These are phyloP conservation scores for Tylopilus sp. DNA, from an alignment of 768 basidiomycete genomes.

Conservation along the genomic window DNA sequence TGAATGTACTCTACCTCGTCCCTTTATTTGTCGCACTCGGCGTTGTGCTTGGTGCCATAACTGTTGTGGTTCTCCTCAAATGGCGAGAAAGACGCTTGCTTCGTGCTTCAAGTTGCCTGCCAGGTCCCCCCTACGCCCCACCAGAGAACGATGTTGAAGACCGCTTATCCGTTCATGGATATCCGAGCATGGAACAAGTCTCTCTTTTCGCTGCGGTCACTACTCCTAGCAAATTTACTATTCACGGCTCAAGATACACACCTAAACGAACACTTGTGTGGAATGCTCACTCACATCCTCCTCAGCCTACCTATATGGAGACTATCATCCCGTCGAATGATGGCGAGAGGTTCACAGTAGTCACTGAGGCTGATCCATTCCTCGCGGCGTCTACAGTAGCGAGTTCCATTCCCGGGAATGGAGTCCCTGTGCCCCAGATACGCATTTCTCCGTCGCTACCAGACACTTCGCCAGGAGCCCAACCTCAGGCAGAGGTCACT, in stretches of 20 bases:
- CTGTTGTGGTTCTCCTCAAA: constrained; percentile 7
- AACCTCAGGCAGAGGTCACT: not conserved
- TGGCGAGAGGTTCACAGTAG: constrained; percentile 24
- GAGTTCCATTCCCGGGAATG: not conserved
- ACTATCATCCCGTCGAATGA: constrained; percentile 22
- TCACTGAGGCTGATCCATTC: constrained; percentile 25
- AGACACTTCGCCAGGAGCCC: not conserved
- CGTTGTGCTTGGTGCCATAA: constrained; percentile 22
- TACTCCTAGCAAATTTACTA: constrained; percentile 29
- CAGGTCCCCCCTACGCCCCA: constrained; percentile 26
- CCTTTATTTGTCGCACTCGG: constrained; percentile 27
- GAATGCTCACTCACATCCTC: constrained; percentile 4
- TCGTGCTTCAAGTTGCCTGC: constrained; percentile 18
- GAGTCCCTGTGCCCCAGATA: constrained; percentile 3
- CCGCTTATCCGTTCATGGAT: constrained; percentile 9
- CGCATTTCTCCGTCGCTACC: not conserved
- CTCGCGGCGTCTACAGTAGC: not conserved
- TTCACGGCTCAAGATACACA: constrained; percentile 28
- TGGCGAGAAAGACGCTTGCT: constrained; percentile 8
- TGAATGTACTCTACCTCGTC: constrained; percentile 26
- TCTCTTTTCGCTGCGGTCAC: constrained; percentile 22
- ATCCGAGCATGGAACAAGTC: constrained; percentile 28
- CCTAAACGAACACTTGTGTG: constrained; percentile 13
- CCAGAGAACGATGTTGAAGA: constrained; percentile 18
- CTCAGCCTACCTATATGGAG: constrained; percentile 3